Conservation (phyloP, 1,139 yeast genomes). For the Sporopachydermia cereana region DNA sequence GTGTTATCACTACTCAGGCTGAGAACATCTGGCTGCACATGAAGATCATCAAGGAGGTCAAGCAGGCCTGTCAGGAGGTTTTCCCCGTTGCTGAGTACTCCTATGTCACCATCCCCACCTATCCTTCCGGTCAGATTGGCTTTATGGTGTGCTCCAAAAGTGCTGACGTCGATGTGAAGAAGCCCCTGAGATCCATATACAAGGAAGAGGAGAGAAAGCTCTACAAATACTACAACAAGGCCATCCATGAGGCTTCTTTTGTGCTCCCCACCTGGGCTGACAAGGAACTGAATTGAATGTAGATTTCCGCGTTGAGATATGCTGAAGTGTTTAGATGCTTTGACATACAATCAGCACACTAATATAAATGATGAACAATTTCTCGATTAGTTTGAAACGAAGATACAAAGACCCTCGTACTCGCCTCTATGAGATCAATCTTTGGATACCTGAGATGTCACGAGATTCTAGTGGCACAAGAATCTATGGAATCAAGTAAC, state of each 20-base stretch:
- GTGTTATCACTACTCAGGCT: constrained; percentile 85
- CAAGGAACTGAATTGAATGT: constrained; percentile 15
- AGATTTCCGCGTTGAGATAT: too few species aligned
- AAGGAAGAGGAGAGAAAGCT: constrained; percentile 50
- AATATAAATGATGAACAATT: too few species aligned
- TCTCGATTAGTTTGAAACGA: too few species aligned
- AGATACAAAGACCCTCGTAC: too few species aligned
- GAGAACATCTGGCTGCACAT: constrained; percentile 87
- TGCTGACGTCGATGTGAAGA: constrained; percentile 44
- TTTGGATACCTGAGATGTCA: too few species aligned
- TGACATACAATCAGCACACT: too few species aligned
- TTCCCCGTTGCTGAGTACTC: constrained; percentile 87
- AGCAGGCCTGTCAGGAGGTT: constrained; percentile 60
- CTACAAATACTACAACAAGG: constrained; percentile 69
- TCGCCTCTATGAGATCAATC: too few species aligned
- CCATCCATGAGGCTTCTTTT: constrained; percentile 75
- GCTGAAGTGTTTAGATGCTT: too few species aligned
- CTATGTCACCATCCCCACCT: constrained; percentile 83
- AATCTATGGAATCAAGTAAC: too few species aligned
- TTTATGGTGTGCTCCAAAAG: constrained; percentile 88
- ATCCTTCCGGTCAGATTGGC: constrained; percentile 90
- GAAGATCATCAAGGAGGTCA: constrained; percentile 64
- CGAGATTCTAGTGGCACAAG: too few species aligned
- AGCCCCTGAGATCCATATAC: constrained; percentile 57
- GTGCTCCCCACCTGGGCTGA: constrained; percentile 84